A percentile compares a stretch with the other conserved stretches of the same genome.
phyloP scores from a whole-genome alignment of 2,329 filamentous ascomycete species.

The Onygena corvina region DNA sequence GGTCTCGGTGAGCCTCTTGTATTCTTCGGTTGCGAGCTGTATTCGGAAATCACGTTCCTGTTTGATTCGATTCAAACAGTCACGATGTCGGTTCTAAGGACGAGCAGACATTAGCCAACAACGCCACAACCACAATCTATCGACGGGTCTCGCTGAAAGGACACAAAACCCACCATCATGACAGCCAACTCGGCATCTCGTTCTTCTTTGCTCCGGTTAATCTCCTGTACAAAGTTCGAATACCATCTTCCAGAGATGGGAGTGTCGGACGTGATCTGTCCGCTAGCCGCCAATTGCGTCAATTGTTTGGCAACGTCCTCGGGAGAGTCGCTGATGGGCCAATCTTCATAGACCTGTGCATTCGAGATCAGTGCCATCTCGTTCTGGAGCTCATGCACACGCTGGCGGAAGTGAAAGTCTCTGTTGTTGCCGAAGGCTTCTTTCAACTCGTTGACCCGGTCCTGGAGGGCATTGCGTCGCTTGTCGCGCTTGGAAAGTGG shows the following conservation, averaged over 20 bases:
- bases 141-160: not conserved
- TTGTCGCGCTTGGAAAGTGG: slow-evolving; percentile 75
- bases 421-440: slow-evolving; percentile 68
- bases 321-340: slow-evolving; percentile 52
- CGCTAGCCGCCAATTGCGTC: slow-evolving; percentile 43
- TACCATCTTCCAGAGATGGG: slow-evolving; percentile 66
- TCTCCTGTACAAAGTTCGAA: slow-evolving; percentile 68
- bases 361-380: slow-evolving; percentile 78
- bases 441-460: slow-evolving; percentile 63
- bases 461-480: slow-evolving; percentile 67
- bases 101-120: not conserved
- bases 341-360: slow-evolving; percentile 65
- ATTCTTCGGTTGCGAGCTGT: slow-evolving; percentile 52
- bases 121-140: not conserved
- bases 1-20: slow-evolving; percentile 45
- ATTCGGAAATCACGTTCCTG: slow-evolving; percentile 48
- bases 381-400: slow-evolving; percentile 81
- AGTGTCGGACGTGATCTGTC: slow-evolving; percentile 57
- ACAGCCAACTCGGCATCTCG: slow-evolving; percentile 71
- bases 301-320: slow-evolving; percentile 57
- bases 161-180: slow-evolving; percentile 54
- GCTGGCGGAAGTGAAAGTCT: slow-evolving; percentile 73
- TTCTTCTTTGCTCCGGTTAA: slow-evolving; percentile 79
- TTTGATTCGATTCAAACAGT: slow-evolving; percentile 44
- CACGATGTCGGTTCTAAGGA: slow-evolving; percentile 45